A percentile compares a stretch with the other conserved stretches of the same genome.
These are phyloP conservation scores for Lipomyces spencermartinsiae DNA, from an alignment of 805 yeast genomes.

Conservation along the genomic window DNA sequence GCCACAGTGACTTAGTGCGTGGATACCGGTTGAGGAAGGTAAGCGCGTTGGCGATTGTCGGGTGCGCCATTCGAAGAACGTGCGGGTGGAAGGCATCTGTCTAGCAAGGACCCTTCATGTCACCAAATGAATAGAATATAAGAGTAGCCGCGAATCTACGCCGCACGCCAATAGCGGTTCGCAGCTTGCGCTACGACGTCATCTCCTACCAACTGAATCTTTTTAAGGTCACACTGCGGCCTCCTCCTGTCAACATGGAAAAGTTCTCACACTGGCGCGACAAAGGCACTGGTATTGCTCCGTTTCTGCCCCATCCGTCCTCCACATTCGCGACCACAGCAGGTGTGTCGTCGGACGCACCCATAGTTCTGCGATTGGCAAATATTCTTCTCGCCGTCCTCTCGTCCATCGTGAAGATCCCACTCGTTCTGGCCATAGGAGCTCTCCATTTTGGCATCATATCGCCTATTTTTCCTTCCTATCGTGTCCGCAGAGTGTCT, in stretches of 20 bases:
- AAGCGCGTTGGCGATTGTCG: slow-evolving; percentile 56
- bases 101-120: background rate
- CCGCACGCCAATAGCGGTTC: background rate
- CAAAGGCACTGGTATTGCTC: slow-evolving; percentile 91
- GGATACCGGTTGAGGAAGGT: slow-evolving; percentile 71
- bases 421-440: slow-evolving; percentile 16
- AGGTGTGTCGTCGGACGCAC: slow-evolving; percentile 24
- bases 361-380: slow-evolving; percentile 36
- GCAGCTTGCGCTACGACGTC: background rate
- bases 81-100: background rate
- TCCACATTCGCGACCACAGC: slow-evolving; percentile 25
- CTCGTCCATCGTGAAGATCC: slow-evolving; percentile 43
- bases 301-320: slow-evolving; percentile 66
- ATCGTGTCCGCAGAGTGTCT: background rate
- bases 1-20: slow-evolving; percentile 65
- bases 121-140: background rate
- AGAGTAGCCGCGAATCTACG: background rate
- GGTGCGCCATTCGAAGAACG: background rate
- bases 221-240: background rate
- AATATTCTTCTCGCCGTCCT: slow-evolving; percentile 40
- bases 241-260: slow-evolving; percentile 59
- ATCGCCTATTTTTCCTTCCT: background rate
- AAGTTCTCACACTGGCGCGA: slow-evolving; percentile 85
- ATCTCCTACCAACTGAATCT: background rate
- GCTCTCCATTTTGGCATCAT: slow-evolving; percentile 8